These are phyloP conservation scores for Solidago caesia DNA, from an alignment of 129 eudicot genomes.

Conservation along the genomic window DNA sequence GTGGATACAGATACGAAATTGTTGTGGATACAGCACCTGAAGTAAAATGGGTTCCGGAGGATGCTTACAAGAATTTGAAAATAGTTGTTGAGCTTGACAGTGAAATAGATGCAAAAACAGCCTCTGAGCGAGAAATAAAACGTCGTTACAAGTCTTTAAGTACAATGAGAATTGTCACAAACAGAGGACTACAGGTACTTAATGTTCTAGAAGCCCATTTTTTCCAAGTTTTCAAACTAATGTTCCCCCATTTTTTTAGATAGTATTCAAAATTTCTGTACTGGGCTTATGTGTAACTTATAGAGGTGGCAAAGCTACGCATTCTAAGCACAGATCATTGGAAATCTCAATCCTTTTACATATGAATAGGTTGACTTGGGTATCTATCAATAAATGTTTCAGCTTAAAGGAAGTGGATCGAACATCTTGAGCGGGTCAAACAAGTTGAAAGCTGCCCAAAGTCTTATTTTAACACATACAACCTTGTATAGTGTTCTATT, in stretches of 20 bases:
- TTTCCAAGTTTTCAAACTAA: not conserved
- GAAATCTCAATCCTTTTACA: not conserved
- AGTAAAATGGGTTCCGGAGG: constrained; percentile 81
- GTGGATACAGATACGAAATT: constrained; percentile 66
- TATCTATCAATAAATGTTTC: not conserved
- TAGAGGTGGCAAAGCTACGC: too few species aligned
- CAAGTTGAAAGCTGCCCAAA: constrained; percentile 9
- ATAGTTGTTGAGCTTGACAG: constrained; percentile 87
- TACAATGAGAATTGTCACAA: constrained; percentile 61
- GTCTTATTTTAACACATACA: not conserved
- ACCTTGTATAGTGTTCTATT: not conserved
- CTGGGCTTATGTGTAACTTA: too few species aligned
- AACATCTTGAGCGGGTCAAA: not conserved
- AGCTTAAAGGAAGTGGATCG: not conserved
- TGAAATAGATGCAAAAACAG: constrained; percentile 81
- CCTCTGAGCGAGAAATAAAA: constrained; percentile 70
- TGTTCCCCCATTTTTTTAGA: constrained; percentile 7
- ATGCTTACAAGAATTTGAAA: constrained; percentile 87
- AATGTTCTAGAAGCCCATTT: not conserved
- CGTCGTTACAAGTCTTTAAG: constrained; percentile 86
- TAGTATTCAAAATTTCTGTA: not conserved
- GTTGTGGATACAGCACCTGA: constrained; percentile 89
- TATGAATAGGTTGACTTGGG: not conserved
- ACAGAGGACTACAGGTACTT: constrained; percentile 88
- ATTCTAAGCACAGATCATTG: not conserved